These are phyloP conservation scores for Aspergillus incahuasiensis DNA, from an alignment of 495 filamentous ascomycete genomes.

Conservation along the genomic window DNA sequence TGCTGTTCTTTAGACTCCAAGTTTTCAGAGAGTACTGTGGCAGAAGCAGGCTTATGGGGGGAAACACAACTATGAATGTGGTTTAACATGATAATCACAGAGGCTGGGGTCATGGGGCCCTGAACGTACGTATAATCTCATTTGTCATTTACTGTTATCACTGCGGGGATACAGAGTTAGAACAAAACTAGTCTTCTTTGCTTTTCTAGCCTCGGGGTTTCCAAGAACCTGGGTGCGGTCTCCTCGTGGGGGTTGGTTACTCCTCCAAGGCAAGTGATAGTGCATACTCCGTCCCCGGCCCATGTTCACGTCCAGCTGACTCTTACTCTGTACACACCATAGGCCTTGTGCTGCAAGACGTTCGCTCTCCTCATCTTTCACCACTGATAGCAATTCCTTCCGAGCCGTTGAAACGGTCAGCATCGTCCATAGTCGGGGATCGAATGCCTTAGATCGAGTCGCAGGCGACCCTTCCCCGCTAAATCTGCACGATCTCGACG, in stretches of 20 bases:
- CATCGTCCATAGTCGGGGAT: neutral
- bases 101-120: neutral
- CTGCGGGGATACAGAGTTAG: neutral
- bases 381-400: slow-evolving; percentile 1
- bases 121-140: neutral
- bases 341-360: neutral
- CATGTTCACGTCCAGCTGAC: neutral
- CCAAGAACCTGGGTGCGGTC: neutral
- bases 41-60: neutral
- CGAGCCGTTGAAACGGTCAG: neutral
- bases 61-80: neutral
- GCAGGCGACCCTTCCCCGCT: neutral
- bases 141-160: neutral
- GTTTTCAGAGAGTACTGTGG: neutral
- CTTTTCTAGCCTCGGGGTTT: neutral
- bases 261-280: neutral
- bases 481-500: neutral
- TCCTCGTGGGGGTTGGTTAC: neutral
- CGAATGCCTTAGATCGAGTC: neutral
- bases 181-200: neutral
- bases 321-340: neutral
- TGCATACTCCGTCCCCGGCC: neutral
- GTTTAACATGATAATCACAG: neutral
- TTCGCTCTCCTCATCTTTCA: neutral
- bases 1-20: neutral